A percentile compares a stretch with the other conserved stretches of the same genome.
Conservation (phyloP, 495 filamentous ascomycete species). For the Penicillium salamii region DNA sequence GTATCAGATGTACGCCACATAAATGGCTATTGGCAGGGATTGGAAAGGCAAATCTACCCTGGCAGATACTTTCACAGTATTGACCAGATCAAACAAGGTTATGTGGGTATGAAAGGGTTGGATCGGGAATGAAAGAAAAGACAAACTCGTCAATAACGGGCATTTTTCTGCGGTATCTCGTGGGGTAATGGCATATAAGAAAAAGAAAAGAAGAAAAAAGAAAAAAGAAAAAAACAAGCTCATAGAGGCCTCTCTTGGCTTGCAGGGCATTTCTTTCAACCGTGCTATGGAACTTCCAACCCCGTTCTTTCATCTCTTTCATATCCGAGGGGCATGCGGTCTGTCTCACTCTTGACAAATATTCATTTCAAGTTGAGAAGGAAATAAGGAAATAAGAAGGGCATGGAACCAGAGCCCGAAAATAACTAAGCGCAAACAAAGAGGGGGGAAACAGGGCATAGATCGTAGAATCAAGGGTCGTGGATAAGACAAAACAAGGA, state of each 20-base stretch:
- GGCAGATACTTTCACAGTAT: neutral
- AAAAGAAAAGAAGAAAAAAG: conserved; percentile 28
- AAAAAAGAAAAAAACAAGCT: conserved; percentile 25
- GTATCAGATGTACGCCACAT: neutral
- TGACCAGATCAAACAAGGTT: too few relatives aligned
- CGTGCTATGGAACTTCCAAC: conserved; percentile 3
- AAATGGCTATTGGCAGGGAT: neutral
- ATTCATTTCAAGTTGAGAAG: conserved; percentile 8
- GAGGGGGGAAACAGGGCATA: conserved; percentile 12
- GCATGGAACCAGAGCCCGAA: conserved; percentile 7
- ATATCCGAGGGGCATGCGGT: neutral
- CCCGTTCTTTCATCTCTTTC: neutral
- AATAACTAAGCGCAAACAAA: conserved; percentile 14
- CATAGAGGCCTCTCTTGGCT: conserved; percentile 20
- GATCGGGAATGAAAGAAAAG: neutral
- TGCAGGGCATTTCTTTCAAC: conserved; percentile 11
- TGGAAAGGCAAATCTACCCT: neutral
- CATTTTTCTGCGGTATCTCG: conserved; percentile 35
- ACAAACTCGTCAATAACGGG: conserved; percentile 29
- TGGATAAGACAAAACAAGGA: conserved; percentile 18
- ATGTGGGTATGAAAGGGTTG: neutral
- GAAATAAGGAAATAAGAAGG: conserved; percentile 10
- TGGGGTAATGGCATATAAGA: conserved; percentile 29
- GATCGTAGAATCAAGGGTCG: conserved; percentile 20
- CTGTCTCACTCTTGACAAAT: conserved; percentile 2